phyloP scores from a whole-genome alignment of 768 basidiomycete genomes.

The Termitomyces sp. region DNA sequence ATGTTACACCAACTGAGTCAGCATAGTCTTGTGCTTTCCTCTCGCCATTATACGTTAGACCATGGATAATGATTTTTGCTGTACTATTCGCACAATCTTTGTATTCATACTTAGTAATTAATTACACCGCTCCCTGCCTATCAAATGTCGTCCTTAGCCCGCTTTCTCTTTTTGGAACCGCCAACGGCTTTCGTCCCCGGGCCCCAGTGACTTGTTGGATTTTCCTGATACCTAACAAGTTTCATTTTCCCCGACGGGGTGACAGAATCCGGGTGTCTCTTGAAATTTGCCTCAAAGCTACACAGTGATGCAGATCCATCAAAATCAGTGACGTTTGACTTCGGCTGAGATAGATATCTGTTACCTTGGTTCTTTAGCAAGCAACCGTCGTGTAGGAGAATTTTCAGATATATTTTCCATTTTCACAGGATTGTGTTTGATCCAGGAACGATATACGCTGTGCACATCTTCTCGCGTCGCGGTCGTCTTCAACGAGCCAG shows the following conservation, averaged over 20 bases:
- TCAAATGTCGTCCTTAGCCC: conserved; percentile 21
- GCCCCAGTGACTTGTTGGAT: conserved; percentile 92
- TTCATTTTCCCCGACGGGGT: conserved; percentile 62
- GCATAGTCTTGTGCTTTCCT: conserved; percentile 7
- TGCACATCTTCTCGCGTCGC: conserved; percentile 67
- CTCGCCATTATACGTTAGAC: background rate
- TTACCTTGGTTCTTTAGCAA: conserved; percentile 67
- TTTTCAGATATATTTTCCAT: conserved; percentile 74
- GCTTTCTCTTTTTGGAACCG: conserved; percentile 38
- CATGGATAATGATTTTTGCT: conserved; percentile 4
- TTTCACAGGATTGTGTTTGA: conserved; percentile 76
- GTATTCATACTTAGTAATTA: background rate
- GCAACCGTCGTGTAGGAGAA: conserved; percentile 63
- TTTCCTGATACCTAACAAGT: conserved; percentile 84
- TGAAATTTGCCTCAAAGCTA: conserved; percentile 70
- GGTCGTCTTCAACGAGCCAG: conserved; percentile 89
- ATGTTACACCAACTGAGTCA: conserved; percentile 3
- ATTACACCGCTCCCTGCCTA: background rate
- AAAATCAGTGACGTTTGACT: background rate
- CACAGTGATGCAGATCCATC: background rate
- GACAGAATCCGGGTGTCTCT: conserved; percentile 59
- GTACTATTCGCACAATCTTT: conserved; percentile 2
- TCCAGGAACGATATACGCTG: conserved; percentile 83
- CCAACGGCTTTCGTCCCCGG: conserved; percentile 61
- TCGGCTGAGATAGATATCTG: background rate